Evolutionary conservation across 441 rosid species (phyloP), one percentile per base, ranked within the genome.

Genomic region (Biscutella auriculata): DNA sequence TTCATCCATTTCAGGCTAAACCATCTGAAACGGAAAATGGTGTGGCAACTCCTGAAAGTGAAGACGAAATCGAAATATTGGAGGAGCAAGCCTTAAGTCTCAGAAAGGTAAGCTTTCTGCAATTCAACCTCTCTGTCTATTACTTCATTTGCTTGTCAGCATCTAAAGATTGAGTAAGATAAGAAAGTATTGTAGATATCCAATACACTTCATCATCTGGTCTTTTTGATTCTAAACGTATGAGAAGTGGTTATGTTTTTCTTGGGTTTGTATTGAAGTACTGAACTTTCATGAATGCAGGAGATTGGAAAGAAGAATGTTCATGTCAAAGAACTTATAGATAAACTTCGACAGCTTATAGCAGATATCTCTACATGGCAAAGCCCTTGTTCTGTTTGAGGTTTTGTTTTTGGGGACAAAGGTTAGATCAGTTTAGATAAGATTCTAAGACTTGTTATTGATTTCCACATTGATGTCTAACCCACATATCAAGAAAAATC

Each of bases 351-450:
- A 41, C 80, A 82, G 29, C 88, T 93, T 55, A 81, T 89, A 5
- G 67, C 76, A 0, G 96, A 88, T 69, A 74, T 87, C 65, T 79
- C 96, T 6, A 85, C 95, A 8, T 93, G 95, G 95, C 95, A 88
- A 77, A 83, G 87, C 76, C 95, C 98, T 33, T 85, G 78, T 71
- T 76, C 92, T 57, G 77, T 77, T 53, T 82, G 68, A 84, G n/a
- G 3, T 9, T 23, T 0, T 26, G 34, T 15, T 29, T 12, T 28
- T 16, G 13, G 5, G 25, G n/a, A 30, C 52, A 53, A 40, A 44
- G n/a, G 62, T 46, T 32, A 46, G 37, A 32, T 30, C 58, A 5
- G 46, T 53, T 60, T 39, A 53, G 52, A 33, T 45, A 4, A 47
- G 66, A 54, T 47, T 54, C 9, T 3, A 3, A 63, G 36, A 21